Base-by-base conservation (phyloP, 2,329 filamentous ascomycete species). In the Colletotrichum sp. region DNA sequence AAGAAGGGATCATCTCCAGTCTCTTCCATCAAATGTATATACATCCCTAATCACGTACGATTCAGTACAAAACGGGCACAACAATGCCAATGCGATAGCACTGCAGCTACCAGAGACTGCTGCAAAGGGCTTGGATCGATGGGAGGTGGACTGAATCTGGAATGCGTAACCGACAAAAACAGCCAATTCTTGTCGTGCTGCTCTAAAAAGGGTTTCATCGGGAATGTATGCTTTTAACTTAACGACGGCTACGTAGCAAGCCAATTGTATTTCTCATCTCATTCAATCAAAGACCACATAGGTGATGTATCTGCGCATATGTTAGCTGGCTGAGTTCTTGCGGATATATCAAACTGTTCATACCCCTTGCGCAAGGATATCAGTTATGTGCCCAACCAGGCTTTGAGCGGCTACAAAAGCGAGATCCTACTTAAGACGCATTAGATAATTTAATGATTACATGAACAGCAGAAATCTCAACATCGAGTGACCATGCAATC, bases 21-120 rank as follows among this genome's bases (percentile, higher is more conserved):
- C 44, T 5, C n/a, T 21, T 21, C 9, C n/a, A 21, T 49, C 44
- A 21, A 49, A 49, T 8, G 0, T 21, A 0, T 13, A 6, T 0
- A 21, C n/a, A 21, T 49, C n/a, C 10, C 44, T 49, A 49, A 49
- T 49, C 3, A 21, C 44, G 9, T 8, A 49, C 21, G 44, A 49
- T 10, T 21, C n/a, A 49, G 44, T 49, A 49, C 44, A 12, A 49
- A 49, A 49, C 44, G 44, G n/a, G 44, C 44, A 21, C 44, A 49
- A 3, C 44, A 49, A 49, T 49, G 44, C 18, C 44, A 49, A 21
- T 49, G 44, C 4, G 44, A 49, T 13, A 49, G 44, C 6, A 49
- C 44, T 12, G 44, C 44, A 21, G 44, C 44, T 21, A 49, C 44
- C n/a, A 49, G 44, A 49, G 44, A 49, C 44, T 49, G 44, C n/a